Base-by-base conservation (phyloP, 345 rosid species). In the Salix udensis region DNA sequence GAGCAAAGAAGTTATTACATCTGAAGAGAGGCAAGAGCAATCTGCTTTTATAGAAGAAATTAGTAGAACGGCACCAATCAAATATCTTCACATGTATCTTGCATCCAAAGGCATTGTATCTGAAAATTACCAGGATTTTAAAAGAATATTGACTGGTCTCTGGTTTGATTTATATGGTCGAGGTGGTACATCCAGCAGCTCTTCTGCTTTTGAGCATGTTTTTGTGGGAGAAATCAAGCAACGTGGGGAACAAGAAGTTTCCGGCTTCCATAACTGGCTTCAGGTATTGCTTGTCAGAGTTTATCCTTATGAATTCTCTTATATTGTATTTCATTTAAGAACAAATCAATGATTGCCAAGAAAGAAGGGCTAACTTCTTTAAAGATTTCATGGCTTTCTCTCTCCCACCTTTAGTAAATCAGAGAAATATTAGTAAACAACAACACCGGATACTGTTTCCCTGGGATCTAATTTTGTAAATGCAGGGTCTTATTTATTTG, bases 171-270 rank as follows among this genome's bases (percentile, higher is more conserved):
- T 93, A 8, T 89, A 90, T 80, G 86, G 89, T 7, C 94, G 98
- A 28, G 97, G 97, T 77, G 98, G 97, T 67, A 83, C 94, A 7
- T 86, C 87, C 65, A 86, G 88, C 53, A 90, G 90, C 30, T 95
- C 98, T 76, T 95, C 98, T 84, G 97, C 98, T 46, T 95, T 95
- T 77, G 97, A 95, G 78, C 98, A 95, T 84, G 97, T 95, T 74
- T 95, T 95, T 86, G 98, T 93, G 0, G 98, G 97, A 67, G 97
- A 95, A 87, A 85, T 95, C 79, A 93, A 91, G 88, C 90, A 91
- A 46, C 76, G 65, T n/a, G 92, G 84, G 34, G 94, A 87, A 69
- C 85, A 87, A 82, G 87, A 91, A 85, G 96, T 95, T 81, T 88
- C 88, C 14, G 97, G 97, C 31, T 95, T 95, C 85, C 98, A 95